These are phyloP conservation scores for Spinellus fusiger DNA, from an alignment of 192 early-diverging fungal species.

Conservation along the genomic window DNA sequence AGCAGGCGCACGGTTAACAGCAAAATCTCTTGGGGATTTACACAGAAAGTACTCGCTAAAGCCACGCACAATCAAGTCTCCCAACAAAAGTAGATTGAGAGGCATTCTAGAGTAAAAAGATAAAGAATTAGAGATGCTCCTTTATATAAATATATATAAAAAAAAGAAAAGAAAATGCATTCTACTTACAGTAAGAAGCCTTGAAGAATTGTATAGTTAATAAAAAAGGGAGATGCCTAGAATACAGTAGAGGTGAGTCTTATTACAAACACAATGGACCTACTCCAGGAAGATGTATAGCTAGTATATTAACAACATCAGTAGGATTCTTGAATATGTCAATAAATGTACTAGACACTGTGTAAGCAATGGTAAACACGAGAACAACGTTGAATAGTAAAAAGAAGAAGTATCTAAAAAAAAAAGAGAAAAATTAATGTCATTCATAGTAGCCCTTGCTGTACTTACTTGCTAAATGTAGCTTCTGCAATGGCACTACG, in stretches of 20 bases:
- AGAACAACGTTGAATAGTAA: constrained; percentile 68
- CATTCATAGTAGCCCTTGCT: background rate
- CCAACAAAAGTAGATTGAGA: constrained; percentile 55
- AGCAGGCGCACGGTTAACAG: constrained; percentile 59
- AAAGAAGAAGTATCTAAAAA: constrained; percentile 66
- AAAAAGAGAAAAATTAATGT: background rate
- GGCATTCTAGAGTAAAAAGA: constrained; percentile 35
- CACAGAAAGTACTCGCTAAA: constrained; percentile 49
- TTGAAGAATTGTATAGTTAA: constrained; percentile 67
- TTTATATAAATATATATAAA: background rate
- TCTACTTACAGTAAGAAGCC: constrained; percentile 46
- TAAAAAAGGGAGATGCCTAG: constrained; percentile 68
- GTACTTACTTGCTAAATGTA: constrained; percentile 28
- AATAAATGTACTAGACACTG: constrained; percentile 50
- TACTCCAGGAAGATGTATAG: constrained; percentile 53
- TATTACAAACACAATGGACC: background rate
- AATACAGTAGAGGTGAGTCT: background rate
- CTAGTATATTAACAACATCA: constrained; percentile 50
- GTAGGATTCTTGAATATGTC: constrained; percentile 53
- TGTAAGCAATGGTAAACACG: constrained; percentile 63
- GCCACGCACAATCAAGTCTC: constrained; percentile 49
- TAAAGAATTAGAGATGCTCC: background rate
- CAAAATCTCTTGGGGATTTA: constrained; percentile 69
- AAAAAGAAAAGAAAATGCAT: background rate
- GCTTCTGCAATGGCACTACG: constrained; percentile 29